Percentiles rank a stretch among this genome's conserved stretches.
Evolutionary conservation across 805 yeast species (phyloP).

Genomic region (Yamadazyma nakazawae): DNA sequence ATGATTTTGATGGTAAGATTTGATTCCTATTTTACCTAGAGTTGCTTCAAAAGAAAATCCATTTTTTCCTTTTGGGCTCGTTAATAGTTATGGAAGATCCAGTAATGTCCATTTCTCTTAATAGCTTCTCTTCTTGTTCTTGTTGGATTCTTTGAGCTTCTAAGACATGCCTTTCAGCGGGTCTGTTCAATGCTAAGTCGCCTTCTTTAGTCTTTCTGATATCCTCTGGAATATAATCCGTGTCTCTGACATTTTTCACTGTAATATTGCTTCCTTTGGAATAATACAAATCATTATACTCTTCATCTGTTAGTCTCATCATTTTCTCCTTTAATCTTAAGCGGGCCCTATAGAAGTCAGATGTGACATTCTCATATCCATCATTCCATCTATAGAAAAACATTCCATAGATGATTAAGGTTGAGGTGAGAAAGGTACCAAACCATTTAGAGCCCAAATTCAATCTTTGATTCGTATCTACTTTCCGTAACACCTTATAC

Average conservation of each 20-base stretch:
- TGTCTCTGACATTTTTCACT: slow-evolving; percentile 42
- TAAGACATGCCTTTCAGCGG: slow-evolving; percentile 65
- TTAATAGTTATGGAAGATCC: background rate
- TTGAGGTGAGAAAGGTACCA: slow-evolving; percentile 48
- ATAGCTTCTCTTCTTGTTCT: slow-evolving; percentile 54
- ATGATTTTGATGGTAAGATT: background rate
- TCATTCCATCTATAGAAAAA: slow-evolving; percentile 86
- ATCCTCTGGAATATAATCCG: slow-evolving; percentile 41
- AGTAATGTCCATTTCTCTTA: slow-evolving; percentile 17
- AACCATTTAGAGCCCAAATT: slow-evolving; percentile 59
- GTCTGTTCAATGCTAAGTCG: slow-evolving; percentile 57
- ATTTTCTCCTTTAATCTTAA: slow-evolving; percentile 52
- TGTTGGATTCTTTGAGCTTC: slow-evolving; percentile 73
- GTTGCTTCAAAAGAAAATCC: background rate
- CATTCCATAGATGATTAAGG: slow-evolving; percentile 54
- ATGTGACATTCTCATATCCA: slow-evolving; percentile 71
- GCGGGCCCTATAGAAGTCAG: slow-evolving; percentile 62
- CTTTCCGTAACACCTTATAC: slow-evolving; percentile 62
- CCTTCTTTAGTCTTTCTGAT: slow-evolving; percentile 44
- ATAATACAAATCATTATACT: slow-evolving; percentile 58
- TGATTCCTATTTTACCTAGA: background rate
- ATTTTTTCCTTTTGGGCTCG: background rate
- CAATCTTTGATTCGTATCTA: slow-evolving; percentile 51
- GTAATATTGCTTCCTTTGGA: slow-evolving; percentile 39
- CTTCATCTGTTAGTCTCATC: slow-evolving; percentile 56